Percentiles rank a stretch among this genome's conserved stretches.
Conservation (phyloP, 1,284 basidiomycete genomes). For the Xerocomus amazonicus region DNA sequence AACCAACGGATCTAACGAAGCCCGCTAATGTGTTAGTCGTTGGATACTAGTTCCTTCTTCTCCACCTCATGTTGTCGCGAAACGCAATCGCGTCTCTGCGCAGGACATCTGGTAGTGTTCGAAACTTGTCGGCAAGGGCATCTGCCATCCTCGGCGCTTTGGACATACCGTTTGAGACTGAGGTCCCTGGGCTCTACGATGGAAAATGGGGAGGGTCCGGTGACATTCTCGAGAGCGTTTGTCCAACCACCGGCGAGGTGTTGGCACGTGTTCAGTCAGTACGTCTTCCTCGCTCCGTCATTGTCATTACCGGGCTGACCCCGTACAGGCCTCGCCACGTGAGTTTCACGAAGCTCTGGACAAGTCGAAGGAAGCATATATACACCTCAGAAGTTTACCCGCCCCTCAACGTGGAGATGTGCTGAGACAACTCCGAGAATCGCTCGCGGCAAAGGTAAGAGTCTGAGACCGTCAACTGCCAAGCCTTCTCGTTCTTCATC, state of each 20-base stretch:
- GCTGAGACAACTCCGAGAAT: constrained; percentile 82
- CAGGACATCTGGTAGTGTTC: constrained; percentile 7
- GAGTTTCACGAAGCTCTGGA: constrained; percentile 66
- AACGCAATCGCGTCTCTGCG: constrained; percentile 8
- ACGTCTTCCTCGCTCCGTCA: constrained; percentile 22
- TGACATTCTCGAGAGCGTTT: constrained; percentile 62
- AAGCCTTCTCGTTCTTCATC: background rate
- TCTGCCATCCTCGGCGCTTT: constrained; percentile 60
- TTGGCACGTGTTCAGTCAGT: constrained; percentile 67
- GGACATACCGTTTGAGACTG: constrained; percentile 51
- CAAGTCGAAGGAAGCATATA: constrained; percentile 69
- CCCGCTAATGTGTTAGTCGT: background rate
- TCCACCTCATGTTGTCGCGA: constrained; percentile 24
- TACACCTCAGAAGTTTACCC: constrained; percentile 70
- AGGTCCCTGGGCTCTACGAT: constrained; percentile 71
- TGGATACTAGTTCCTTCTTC: background rate
- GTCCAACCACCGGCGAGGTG: constrained; percentile 75
- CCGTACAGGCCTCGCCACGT: constrained; percentile 54
- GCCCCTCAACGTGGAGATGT: constrained; percentile 88
- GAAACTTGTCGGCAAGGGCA: constrained; percentile 59
- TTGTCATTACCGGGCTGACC: constrained; percentile 1
- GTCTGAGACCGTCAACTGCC: background rate
- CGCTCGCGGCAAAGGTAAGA: constrained; percentile 71
- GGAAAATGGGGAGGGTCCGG: constrained; percentile 76
- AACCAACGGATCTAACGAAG: background rate